These are phyloP conservation scores for Lindgomyces ingoldianus DNA, from an alignment of 495 filamentous ascomycete species.

Conservation along the genomic window DNA sequence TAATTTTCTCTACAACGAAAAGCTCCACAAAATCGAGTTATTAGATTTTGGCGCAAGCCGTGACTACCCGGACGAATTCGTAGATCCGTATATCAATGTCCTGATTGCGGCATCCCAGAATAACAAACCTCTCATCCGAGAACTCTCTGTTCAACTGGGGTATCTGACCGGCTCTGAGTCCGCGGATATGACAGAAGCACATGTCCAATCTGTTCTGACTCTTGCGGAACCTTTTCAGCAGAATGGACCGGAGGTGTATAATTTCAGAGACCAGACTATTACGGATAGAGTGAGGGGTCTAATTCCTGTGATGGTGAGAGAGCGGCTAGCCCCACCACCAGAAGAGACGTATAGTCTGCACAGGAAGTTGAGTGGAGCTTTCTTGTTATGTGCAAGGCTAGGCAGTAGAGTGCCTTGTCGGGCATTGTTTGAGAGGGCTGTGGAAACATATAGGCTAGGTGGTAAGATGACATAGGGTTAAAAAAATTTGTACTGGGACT, in stretches of 20 bases:
- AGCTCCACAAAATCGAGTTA: slow-evolving; percentile 75
- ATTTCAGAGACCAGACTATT: slow-evolving; percentile 92
- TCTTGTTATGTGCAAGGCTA: slow-evolving; percentile 83
- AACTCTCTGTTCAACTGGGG: slow-evolving; percentile 77
- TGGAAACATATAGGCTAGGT: slow-evolving; percentile 49
- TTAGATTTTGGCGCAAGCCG: slow-evolving; percentile 94
- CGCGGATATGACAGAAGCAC: slow-evolving; percentile 79
- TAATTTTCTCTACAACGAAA: slow-evolving; percentile 91
- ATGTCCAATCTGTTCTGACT: slow-evolving; percentile 76
- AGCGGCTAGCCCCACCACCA: slow-evolving; percentile 84
- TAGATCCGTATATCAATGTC: slow-evolving; percentile 72
- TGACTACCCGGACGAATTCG: slow-evolving; percentile 79
- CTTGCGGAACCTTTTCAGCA: slow-evolving; percentile 87
- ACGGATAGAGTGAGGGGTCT: slow-evolving; percentile 83
- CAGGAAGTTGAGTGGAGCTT: slow-evolving; percentile 93
- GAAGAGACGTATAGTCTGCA: slow-evolving; percentile 98
- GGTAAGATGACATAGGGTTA: slow-evolving; percentile 16
- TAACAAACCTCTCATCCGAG: slow-evolving; percentile 63
- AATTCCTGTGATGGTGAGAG: slow-evolving; percentile 89
- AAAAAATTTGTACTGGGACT: background rate
- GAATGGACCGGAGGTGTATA: slow-evolving; percentile 78
- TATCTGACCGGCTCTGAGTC: slow-evolving; percentile 91
- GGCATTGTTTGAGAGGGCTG: slow-evolving; percentile 72
- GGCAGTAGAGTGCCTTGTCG: slow-evolving; percentile 80
- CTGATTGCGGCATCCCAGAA: slow-evolving; percentile 72